Conservation (phyloP, 148 eudicot genomes). For the Amaranthus cruentus region DNA sequence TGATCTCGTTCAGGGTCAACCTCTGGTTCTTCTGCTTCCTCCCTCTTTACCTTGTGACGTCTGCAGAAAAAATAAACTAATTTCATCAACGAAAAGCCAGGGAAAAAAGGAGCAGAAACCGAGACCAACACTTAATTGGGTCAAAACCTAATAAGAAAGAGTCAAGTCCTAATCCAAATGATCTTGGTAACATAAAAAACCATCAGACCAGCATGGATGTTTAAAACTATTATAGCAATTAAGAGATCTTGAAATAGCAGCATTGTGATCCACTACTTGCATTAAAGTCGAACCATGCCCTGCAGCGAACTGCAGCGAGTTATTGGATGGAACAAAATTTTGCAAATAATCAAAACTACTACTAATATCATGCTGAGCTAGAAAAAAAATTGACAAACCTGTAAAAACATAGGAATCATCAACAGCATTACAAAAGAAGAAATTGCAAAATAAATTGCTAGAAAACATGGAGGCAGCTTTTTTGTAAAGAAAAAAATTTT, state of each 20-base stretch:
- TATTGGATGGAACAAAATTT: slow-evolving; percentile 26
- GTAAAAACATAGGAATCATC: slow-evolving; percentile 29
- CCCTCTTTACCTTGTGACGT: slow-evolving; percentile 67
- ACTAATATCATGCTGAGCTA: slow-evolving; percentile 9
- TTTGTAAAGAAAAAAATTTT: not conserved
- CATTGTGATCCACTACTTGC: slow-evolving; percentile 41
- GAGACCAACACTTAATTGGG: slow-evolving; percentile 7
- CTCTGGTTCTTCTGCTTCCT: slow-evolving; percentile 56
- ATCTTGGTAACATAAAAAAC: slow-evolving; percentile 3
- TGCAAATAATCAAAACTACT: slow-evolving; percentile 12
- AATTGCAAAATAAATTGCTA: not conserved
- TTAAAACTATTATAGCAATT: slow-evolving; percentile 21
- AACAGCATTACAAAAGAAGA: slow-evolving; percentile 12
- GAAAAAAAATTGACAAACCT: slow-evolving; percentile 41
- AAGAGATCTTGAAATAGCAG: slow-evolving; percentile 34
- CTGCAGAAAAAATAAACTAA: slow-evolving; percentile 35
- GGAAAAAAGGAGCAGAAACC: not conserved
- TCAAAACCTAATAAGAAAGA: slow-evolving; percentile 3
- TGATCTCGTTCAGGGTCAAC: slow-evolving; percentile 92
- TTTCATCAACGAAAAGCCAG: slow-evolving; percentile 4
- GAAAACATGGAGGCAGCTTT: slow-evolving; percentile 12
- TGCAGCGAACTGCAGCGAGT: slow-evolving; percentile 60
- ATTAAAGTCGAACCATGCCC: slow-evolving; percentile 42
- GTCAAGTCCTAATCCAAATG: slow-evolving; percentile 15
- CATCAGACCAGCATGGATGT: slow-evolving; percentile 22